Conservation (phyloP, 177 flowering plant genomes). For the Telopea speciosissima region DNA sequence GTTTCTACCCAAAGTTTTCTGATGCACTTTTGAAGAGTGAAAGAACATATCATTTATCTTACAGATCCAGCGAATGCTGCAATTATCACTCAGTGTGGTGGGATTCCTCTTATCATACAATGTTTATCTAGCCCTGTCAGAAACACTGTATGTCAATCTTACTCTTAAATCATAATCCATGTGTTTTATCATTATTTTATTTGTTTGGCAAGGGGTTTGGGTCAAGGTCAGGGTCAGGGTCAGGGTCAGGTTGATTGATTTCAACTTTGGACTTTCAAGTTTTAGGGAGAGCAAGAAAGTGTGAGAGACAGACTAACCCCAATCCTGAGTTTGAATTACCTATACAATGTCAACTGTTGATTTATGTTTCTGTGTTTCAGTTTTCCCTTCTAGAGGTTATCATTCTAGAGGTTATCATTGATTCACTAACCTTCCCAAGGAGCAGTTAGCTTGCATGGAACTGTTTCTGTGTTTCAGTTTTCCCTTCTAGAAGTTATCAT, state of each 20-base stretch:
- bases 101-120: constrained; percentile 61
- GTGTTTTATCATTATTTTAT: not conserved
- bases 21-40: too few relatives aligned
- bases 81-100: constrained; percentile 49
- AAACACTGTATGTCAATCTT: constrained; percentile 55
- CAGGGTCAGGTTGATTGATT: not conserved
- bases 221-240: not conserved
- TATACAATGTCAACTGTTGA: not conserved
- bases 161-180: not conserved
- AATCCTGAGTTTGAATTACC: not conserved
- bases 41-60: not conserved
- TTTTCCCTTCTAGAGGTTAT: too few relatives aligned
- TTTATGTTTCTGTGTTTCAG: too few relatives aligned
- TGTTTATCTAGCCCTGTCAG: constrained; percentile 81
- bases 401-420: too few relatives aligned
- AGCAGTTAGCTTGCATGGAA: too few relatives aligned
- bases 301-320: not conserved
- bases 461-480: not conserved
- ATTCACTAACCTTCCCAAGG: too few relatives aligned
- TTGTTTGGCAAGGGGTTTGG: too few relatives aligned
- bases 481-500: too few relatives aligned
- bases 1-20: not conserved
- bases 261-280: too few relatives aligned
- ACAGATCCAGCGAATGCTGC: constrained; percentile 73
- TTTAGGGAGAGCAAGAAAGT: not conserved